Base-by-base conservation (phyloP, 2,329 filamentous ascomycete species). In the Pestalotiopsis sp. region DNA sequence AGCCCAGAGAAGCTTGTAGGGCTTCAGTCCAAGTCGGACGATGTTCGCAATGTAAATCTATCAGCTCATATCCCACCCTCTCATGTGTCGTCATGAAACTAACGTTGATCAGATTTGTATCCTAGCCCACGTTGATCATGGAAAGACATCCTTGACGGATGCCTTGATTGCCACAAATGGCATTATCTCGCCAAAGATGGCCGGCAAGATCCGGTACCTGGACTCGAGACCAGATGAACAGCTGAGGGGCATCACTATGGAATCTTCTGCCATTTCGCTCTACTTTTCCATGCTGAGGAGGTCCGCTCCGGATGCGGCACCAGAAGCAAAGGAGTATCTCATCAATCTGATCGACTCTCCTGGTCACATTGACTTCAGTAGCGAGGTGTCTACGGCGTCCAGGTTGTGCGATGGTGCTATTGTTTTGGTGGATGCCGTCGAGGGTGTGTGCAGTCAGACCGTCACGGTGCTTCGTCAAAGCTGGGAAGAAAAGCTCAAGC, bases 341-440 rank as follows among this genome's bases (percentile, higher is more conserved):
- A 93, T 99, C 83, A 99, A 99, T 80, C 83, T 99, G 68, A 99
- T 99, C 78, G 96, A 99, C 82, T 98, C 96, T 1, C 96, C 96
- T 0, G 96, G 96, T 2, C 96, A 99, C 79, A 98, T 99, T 72
- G 96, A 99, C 81, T 99, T 99, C 80, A 98, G 95, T 83, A 97
- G 94, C 73, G 96, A 99, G 79, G 96, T 99, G 0, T 98, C 95
- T 0, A 98, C 95, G 1, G 96, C 96, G 2, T 98, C 95, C 11
- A 88, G 96, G 67, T 84, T 99, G 20, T 98, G 96, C 75, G 96
- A 99, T 79, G 96, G 96, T 49, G 96, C 96, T 6, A 90, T 98
- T 11, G 93, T 99, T 12, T 84, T 99, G 38, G 95, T 99, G 23
- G 96, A 99, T 80, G 96, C 95, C 4, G 96, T 99, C 0, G 96